Evolutionary conservation across 164 flowering plant species (phyloP).

Genomic region (Litsea cubeba): DNA sequence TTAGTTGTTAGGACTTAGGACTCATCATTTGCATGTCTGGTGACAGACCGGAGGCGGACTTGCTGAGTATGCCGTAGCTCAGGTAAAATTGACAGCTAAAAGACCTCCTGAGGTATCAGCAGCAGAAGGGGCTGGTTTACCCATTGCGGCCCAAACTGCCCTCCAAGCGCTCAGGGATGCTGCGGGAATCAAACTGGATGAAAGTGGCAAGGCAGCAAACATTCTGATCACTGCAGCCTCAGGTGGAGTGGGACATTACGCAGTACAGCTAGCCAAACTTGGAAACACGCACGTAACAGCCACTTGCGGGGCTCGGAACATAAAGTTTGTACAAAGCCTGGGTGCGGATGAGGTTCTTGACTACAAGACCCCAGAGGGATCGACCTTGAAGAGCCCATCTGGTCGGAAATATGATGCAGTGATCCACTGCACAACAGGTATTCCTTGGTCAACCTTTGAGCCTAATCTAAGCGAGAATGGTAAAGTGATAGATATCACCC

Average conservation of each 20-base stretch:
- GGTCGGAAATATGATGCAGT: conserved; percentile 51
- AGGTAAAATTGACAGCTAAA: conserved; percentile 20
- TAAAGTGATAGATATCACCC: conserved; percentile 46
- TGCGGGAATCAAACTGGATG: conserved; percentile 30
- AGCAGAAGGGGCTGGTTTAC: conserved; percentile 29
- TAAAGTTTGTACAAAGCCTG: conserved; percentile 34
- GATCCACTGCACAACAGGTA: conserved; percentile 40
- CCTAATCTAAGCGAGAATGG: conserved; percentile 41
- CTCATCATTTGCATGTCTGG: background rate
- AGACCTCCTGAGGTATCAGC: conserved; percentile 38
- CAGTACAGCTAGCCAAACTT: conserved; percentile 42
- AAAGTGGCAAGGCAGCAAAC: conserved; percentile 19
- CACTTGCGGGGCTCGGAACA: conserved; percentile 48
- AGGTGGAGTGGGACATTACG: conserved; percentile 43
- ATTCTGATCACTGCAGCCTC: conserved; percentile 41
- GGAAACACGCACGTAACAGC: conserved; percentile 35
- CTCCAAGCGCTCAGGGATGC: conserved; percentile 26
- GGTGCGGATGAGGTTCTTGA: conserved; percentile 54
- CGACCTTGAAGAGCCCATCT: conserved; percentile 49
- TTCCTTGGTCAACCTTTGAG: conserved; percentile 26
- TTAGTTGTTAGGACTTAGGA: background rate
- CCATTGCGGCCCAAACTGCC: conserved; percentile 38
- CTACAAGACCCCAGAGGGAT: conserved; percentile 46
- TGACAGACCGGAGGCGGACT: conserved; percentile 39
- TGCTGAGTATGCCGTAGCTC: conserved; percentile 33